Base-by-base conservation (phyloP, 73 alveolate species). In the Paramecium sonneborni region DNA sequence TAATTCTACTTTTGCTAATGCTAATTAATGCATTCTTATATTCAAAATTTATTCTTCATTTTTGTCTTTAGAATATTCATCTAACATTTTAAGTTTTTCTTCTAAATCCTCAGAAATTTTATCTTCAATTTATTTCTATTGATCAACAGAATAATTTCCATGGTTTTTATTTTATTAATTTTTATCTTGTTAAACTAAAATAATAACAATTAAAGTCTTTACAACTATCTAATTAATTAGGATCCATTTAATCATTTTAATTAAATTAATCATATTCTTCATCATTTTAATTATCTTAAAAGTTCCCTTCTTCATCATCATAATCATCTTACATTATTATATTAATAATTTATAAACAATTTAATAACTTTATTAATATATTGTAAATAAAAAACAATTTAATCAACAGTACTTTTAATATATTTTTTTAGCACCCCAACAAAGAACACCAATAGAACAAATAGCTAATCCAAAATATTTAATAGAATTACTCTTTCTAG, bases 81-180 rank as follows among this genome's bases (percentile, higher is more conserved):
- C 95, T 20, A 95, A 92, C 32, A 88, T 94, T 89, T 95, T 89
- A 62, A 74, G 87, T 87, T 95, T 95, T 57, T 96, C 98, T 85
- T 90, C 97, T 11, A 96, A 90, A 38, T 96, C 98, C 8, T 95
- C 98, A 24, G 96, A 95, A 23, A 96, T 96, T 74, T 93, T 89
- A 72, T 91, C 96, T 39, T 92, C 97, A 15, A 96, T 96, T 35
- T 94, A 18, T 62, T 85, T 55, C 52, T 38, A 39, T 39, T 76
- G 44, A 76, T 76, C 88, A n/a, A 20, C 37, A 5, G 18, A 15
- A 38, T 24, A 39, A 21, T 76, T 38, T 6, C 44, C 24, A 30
- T 76, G 10, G 30, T 76, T 39, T 9, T 32, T 18, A 12, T 39
- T 30, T 18, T 76, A 76, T 9, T 76, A 41, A 24, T 21, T 21